A percentile compares a stretch with the other conserved stretches of the same genome.
phyloP scores from a whole-genome alignment of 1,284 basidiomycete species.

The Ceratobasidium theobromae region DNA sequence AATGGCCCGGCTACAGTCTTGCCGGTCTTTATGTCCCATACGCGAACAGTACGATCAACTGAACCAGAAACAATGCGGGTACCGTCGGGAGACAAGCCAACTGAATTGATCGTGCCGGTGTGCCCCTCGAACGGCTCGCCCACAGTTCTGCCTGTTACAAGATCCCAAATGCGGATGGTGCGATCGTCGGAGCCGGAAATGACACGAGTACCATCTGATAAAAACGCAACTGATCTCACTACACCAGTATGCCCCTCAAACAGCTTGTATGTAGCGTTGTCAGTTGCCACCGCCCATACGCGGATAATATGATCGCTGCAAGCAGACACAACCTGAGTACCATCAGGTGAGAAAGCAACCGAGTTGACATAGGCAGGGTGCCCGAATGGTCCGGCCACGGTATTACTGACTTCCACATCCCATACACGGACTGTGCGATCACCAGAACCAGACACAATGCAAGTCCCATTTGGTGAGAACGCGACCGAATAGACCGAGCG shows the following conservation, averaged over 20 bases:
- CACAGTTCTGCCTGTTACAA: not conserved
- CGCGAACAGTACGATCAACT: not conserved
- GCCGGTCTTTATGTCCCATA: not conserved
- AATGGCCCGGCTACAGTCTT: not conserved
- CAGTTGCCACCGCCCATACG: not conserved
- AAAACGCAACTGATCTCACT: constrained; percentile 13
- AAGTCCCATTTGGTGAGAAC: constrained; percentile 15
- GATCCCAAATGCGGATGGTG: not conserved
- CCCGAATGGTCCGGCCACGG: not conserved
- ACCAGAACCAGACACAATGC: constrained; percentile 21
- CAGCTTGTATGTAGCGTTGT: not conserved
- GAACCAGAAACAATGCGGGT: not conserved
- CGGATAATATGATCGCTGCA: not conserved
- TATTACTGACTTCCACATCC: constrained; percentile 6
- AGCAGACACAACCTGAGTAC: not conserved
- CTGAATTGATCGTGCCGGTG: not conserved
- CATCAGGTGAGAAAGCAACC: constrained; percentile 12
- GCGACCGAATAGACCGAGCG: not conserved
- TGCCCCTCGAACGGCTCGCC: not conserved
- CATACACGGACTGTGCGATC: constrained; percentile 29
- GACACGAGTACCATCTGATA: not conserved
- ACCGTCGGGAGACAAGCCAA: not conserved
- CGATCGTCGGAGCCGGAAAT: too few species aligned
- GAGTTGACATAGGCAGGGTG: not conserved
- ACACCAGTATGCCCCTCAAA: not conserved